phyloP scores from a whole-genome alignment of 306 rosid genomes.

The Rosa lucieae region DNA sequence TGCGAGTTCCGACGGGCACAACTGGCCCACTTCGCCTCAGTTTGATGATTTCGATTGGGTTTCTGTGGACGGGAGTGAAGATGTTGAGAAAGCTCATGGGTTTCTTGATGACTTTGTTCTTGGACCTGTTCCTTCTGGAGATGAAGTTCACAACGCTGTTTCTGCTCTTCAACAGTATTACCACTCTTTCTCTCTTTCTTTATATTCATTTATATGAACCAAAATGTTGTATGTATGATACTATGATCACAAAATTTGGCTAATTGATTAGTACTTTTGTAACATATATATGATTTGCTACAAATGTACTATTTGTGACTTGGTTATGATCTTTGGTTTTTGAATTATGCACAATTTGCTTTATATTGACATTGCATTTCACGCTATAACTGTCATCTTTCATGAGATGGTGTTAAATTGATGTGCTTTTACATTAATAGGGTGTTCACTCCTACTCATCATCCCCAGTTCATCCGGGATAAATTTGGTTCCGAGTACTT shows the following conservation, averaged over 20 bases:
- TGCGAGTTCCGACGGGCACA: conserved; percentile 19
- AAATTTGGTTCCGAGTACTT: conserved; percentile 19
- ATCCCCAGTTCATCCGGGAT: conserved; percentile 40
- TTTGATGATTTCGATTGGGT: conserved; percentile 50
- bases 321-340: not conserved
- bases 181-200: not conserved
- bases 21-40: conserved; percentile 25
- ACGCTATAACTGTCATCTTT: not conserved
- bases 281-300: not conserved
- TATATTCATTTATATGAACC: not conserved
- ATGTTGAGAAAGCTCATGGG: conserved; percentile 17
- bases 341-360: not conserved
- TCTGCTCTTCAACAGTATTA: conserved; percentile 50
- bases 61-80: conserved; percentile 31
- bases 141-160: conserved; percentile 50
- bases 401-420: not conserved
- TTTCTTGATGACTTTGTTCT: conserved; percentile 24
- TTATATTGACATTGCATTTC: not conserved
- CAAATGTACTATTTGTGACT: not conserved
- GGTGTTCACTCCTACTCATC: conserved; percentile 45
- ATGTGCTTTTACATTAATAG: conserved; percentile 34
- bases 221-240: not conserved
- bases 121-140: conserved; percentile 49
- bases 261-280: not conserved
- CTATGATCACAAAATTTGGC: not conserved